Evolutionary conservation across 1,139 yeast genomes (phyloP), one percentile per base, ranked within the genome.

Genomic region (Pichia inconspicua): DNA sequence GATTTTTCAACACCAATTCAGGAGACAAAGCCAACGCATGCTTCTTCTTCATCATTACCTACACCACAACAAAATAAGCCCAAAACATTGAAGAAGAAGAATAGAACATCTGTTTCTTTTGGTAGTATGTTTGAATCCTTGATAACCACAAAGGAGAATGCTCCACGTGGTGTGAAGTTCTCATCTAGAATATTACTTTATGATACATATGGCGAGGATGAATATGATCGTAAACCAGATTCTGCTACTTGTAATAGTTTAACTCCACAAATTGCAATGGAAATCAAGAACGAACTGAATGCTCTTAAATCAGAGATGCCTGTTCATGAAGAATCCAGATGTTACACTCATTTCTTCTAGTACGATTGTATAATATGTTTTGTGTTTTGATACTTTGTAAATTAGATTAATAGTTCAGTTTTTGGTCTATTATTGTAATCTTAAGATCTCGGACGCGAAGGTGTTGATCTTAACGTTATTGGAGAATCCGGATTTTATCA

Each of bases 221-320:
- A 87, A 57, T 92, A 92, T 64, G 97, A 92, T 64, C 80, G 98
- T 59, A 89, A 84, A 55, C 97, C 97, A 0, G 97, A 89, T 55
- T 74, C 84, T 41, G 95, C 96, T 5, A 89, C 97, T 1, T 90
- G 97, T 69, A 89, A 90, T 66, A 89, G 84, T 62, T 72, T 90
- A 65, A 90, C 96, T 1, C 97, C 97, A 5, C 71, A 77, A 47
- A 70, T 90, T 63, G 97, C 97, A 0, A 92, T 86, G 65, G 82
- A 81, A 67, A 88, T 92, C 60, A 84, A 82, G 67, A 88, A 84
- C 45, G 97, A 92, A 65, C 72, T 92, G 63, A 90, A 92, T 65
- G 74, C 74, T 50, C 69, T 88, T 60, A 86, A 86, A 67, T 62
- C 69, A 48, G 80, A 78, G 55, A 90, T 90, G 98, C 82, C 76